phyloP scores from a whole-genome alignment of 2,329 filamentous ascomycete species.

The Phyllosticta capitalensis region DNA sequence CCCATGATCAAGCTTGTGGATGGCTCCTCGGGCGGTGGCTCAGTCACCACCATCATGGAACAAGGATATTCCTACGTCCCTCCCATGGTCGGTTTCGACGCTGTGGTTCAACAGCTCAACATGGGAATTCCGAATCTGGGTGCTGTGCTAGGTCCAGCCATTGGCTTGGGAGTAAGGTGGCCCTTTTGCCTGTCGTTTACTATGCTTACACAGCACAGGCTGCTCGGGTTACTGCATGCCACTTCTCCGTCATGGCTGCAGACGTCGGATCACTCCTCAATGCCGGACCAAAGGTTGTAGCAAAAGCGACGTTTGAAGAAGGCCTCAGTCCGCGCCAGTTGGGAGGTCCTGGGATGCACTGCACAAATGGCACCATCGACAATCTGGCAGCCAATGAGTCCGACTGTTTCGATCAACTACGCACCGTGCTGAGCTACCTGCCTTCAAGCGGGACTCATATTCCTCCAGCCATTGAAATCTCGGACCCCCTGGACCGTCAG shows the following conservation, averaged over 20 bases:
- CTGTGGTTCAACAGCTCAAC: slow-evolving; percentile 50
- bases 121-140: slow-evolving; percentile 55
- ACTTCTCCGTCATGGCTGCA: slow-evolving; percentile 57
- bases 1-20: slow-evolving; percentile 57
- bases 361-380: slow-evolving; percentile 57
- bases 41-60: slow-evolving; percentile 49
- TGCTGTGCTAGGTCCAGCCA: slow-evolving; percentile 53
- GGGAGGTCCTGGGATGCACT: slow-evolving; percentile 52
- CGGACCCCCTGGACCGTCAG: slow-evolving; percentile 42
- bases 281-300: slow-evolving; percentile 53
- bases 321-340: slow-evolving; percentile 49
- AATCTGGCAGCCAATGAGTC: slow-evolving; percentile 52
- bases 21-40: slow-evolving; percentile 53
- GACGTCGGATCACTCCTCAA: slow-evolving; percentile 55
- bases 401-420: slow-evolving; percentile 53
- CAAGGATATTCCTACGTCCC: slow-evolving; percentile 52
- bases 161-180: slow-evolving; percentile 54
- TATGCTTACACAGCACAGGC: neutral
- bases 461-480: slow-evolving; percentile 38
- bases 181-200: slow-evolving; percentile 29
- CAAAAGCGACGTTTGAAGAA: slow-evolving; percentile 53
- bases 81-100: slow-evolving; percentile 43
- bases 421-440: slow-evolving; percentile 47
- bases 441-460: slow-evolving; percentile 48
- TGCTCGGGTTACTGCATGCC: slow-evolving; percentile 33